phyloP scores from a whole-genome alignment of 805 yeast species.

The Cyberlindnera xishuangbannaensis region DNA sequence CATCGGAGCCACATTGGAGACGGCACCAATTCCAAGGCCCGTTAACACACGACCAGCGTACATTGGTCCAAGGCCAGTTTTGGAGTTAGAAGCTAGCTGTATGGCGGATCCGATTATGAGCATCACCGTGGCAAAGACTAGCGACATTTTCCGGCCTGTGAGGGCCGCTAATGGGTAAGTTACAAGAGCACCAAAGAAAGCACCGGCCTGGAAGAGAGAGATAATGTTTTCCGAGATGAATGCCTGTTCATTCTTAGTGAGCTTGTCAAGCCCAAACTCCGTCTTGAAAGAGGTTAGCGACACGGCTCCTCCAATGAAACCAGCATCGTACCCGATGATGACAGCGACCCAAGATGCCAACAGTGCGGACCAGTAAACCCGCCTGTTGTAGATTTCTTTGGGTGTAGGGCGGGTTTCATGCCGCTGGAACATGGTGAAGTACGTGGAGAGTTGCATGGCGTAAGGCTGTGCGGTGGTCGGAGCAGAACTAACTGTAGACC shows the following conservation, averaged over 20 bases:
- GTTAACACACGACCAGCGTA: slow-evolving; percentile 47
- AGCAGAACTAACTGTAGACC: no score
- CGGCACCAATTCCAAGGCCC: slow-evolving; percentile 48
- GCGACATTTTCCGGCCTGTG: slow-evolving; percentile 35
- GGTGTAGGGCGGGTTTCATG: slow-evolving; percentile 31
- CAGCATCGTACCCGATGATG: slow-evolving; percentile 51
- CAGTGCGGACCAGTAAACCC: slow-evolving; percentile 38
- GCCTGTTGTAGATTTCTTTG: slow-evolving; percentile 38
- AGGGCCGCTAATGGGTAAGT: slow-evolving; percentile 38
- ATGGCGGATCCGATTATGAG: slow-evolving; percentile 40
- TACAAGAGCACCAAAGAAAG: slow-evolving; percentile 41
- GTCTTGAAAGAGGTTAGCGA: slow-evolving; percentile 36
- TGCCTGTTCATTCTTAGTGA: slow-evolving; percentile 25
- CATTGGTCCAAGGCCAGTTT: slow-evolving; percentile 36
- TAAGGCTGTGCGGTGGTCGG: not conserved
- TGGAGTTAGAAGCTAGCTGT: slow-evolving; percentile 26
- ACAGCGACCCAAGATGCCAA: slow-evolving; percentile 43
- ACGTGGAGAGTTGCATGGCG: slow-evolving; percentile 9
- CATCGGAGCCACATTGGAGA: slow-evolving; percentile 45
- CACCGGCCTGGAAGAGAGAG: slow-evolving; percentile 47
- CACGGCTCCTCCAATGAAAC: slow-evolving; percentile 51
- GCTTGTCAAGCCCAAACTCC: slow-evolving; percentile 38
- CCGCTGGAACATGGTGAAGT: slow-evolving; percentile 15
- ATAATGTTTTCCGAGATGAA: slow-evolving; percentile 36
- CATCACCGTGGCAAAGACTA: slow-evolving; percentile 35